A percentile compares a stretch with the other conserved stretches of the same genome.
Evolutionary conservation across 2,329 filamentous ascomycete genomes (phyloP).

Genomic region (Lasiodiplodia theobromae): DNA sequence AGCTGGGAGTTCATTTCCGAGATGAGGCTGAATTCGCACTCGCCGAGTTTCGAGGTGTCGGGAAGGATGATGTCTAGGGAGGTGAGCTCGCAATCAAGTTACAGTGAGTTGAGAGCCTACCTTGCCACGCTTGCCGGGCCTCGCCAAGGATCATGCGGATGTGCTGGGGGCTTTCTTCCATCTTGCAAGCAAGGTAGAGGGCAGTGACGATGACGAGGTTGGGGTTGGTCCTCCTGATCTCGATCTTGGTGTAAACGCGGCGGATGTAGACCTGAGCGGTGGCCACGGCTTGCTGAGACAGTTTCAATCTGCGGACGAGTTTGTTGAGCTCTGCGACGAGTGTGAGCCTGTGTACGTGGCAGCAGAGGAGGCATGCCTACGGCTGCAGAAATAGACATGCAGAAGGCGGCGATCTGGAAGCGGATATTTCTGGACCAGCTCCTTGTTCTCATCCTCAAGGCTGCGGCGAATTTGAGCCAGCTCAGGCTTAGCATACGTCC

Average conservation of each 20-base stretch:
- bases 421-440: constrained; percentile 78
- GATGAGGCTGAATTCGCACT: constrained; percentile 93
- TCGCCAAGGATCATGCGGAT: constrained; percentile 90
- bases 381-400: constrained; percentile 90
- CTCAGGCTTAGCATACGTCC: constrained; percentile 87
- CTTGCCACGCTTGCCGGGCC: constrained; percentile 77
- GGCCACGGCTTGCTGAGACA: constrained; percentile 90
- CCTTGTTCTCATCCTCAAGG: constrained; percentile 78
- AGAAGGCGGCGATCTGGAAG: constrained; percentile 82
- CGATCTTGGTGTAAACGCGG: constrained; percentile 89
- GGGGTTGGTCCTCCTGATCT: constrained; percentile 90
- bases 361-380: constrained; percentile 60
- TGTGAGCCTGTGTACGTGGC: constrained; percentile 12
- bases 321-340: constrained; percentile 72
- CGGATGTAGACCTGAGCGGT: constrained; percentile 96
- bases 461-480: constrained; percentile 76
- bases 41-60: constrained; percentile 84
- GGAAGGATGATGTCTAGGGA: constrained; percentile 67
- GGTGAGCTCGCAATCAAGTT: constrained; percentile 30
- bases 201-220: constrained; percentile 93
- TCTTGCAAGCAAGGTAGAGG: constrained; percentile 95
- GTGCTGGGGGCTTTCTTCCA: constrained; percentile 96
- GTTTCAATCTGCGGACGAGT: constrained; percentile 81
- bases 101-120: background rate
- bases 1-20: constrained; percentile 89